These are phyloP conservation scores for Cercospora sp. DNA, from an alignment of 2,329 filamentous ascomycete genomes.

Conservation along the genomic window DNA sequence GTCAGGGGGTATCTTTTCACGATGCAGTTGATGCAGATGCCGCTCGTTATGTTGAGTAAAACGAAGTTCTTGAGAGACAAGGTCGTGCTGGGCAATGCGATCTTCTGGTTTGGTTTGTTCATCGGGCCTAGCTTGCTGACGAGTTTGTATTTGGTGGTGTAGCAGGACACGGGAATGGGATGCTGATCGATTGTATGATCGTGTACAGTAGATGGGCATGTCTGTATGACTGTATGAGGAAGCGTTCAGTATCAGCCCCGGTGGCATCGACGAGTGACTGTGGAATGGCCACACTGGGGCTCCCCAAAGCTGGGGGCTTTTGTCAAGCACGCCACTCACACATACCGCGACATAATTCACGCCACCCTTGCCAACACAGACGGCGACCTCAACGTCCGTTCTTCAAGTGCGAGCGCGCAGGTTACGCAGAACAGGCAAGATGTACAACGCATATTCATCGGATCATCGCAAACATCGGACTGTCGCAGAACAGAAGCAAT, in stretches of 20 bases:
- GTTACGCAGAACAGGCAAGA: constrained; percentile 12
- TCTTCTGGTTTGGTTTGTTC: constrained; percentile 79
- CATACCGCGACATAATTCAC: background rate
- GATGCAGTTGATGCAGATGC: constrained; percentile 73
- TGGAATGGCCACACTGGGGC: background rate
- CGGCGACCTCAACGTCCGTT: background rate
- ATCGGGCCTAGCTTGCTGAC: constrained; percentile 68
- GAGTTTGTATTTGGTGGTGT: constrained; percentile 50
- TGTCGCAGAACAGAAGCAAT: background rate
- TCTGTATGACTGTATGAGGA: background rate
- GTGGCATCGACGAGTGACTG: background rate
- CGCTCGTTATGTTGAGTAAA: constrained; percentile 66
- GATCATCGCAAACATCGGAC: background rate
- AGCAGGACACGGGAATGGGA: background rate
- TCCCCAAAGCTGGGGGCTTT: background rate
- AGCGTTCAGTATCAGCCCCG: background rate
- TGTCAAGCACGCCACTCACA: background rate
- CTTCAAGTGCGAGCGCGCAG: background rate
- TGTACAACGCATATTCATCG: background rate
- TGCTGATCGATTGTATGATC: background rate
- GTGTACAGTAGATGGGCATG: background rate
- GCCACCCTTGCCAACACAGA: background rate
- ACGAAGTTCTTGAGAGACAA: constrained; percentile 65
- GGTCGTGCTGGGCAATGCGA: constrained; percentile 66
- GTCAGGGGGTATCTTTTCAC: constrained; percentile 70